phyloP scores from a whole-genome alignment of 805 yeast genomes.

The Candida silvatica region DNA sequence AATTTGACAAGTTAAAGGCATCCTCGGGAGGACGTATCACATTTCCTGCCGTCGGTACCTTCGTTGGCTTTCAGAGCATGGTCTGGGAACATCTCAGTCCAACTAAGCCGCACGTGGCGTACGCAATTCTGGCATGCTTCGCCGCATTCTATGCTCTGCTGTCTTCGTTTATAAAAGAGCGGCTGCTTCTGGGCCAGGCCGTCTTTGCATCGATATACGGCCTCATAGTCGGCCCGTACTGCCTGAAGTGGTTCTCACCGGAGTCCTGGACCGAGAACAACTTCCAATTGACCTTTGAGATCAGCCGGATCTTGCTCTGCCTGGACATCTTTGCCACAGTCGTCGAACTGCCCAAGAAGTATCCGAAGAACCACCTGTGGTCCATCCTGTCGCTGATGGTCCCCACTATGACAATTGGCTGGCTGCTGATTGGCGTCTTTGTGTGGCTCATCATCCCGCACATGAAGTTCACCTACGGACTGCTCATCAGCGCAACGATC shows the following conservation, averaged over 20 bases:
- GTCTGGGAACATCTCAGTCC: conserved; percentile 24
- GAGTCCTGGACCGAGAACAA: conserved; percentile 39
- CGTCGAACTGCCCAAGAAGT: conserved; percentile 59
- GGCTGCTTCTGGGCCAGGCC: conserved; percentile 55
- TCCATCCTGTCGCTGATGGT: conserved; percentile 45
- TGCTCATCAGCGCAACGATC: conserved; percentile 58
- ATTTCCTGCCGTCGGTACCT: too few species aligned
- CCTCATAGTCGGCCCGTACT: conserved; percentile 47
- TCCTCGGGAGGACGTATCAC: too few species aligned
- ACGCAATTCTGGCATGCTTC: conserved; percentile 57
- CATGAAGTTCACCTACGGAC: conserved; percentile 42
- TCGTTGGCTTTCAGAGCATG: too few species aligned
- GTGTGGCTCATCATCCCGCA: conserved; percentile 53
- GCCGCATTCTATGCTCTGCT: conserved; percentile 45
- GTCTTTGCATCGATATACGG: conserved; percentile 55
- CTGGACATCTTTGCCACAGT: conserved; percentile 64
- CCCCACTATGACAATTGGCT: conserved; percentile 65
- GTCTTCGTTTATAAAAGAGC: conserved; percentile 48
- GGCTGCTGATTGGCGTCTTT: conserved; percentile 55
- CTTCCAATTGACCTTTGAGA: conserved; percentile 42
- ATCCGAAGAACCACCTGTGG: conserved; percentile 45
- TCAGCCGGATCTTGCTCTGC: conserved; percentile 53
- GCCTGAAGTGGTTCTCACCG: conserved; percentile 49
- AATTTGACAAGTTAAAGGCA: too few species aligned
- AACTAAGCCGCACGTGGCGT: conserved; percentile 26